These are phyloP conservation scores for Petunia hybrid DNA, from an alignment of 305 asterid genomes.

Conservation along the genomic window DNA sequence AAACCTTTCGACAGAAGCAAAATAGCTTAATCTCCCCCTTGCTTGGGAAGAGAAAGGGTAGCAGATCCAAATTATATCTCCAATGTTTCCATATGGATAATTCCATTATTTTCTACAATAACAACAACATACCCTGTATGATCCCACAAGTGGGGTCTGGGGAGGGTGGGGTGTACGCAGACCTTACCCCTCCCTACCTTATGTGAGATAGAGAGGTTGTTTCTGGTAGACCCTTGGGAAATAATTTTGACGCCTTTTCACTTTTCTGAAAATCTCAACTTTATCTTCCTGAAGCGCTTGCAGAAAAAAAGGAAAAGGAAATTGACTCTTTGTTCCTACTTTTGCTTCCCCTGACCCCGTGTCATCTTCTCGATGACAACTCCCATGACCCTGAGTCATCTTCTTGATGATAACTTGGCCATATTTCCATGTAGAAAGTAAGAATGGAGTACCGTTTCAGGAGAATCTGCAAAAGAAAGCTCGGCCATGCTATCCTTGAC, in stretches of 20 bases:
- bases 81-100: not conserved
- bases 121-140: too few species aligned
- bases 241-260: not conserved
- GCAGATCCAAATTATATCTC: not conserved
- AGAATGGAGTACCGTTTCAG: conserved; percentile 45
- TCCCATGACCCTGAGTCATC: not conserved
- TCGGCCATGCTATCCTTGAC: conserved; percentile 58
- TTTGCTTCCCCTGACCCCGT: not conserved
- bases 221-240: not conserved
- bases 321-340: not conserved
- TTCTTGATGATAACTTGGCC: not conserved
- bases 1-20: not conserved
- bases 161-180: too few species aligned
- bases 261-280: not conserved
- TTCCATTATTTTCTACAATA: not conserved
- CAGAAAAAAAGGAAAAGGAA: not conserved
- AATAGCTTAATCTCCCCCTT: not conserved
- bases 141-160: too few species aligned
- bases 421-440: conserved; percentile 25
- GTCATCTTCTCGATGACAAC: not conserved
- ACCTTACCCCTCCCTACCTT: too few species aligned
- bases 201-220: too few species aligned
- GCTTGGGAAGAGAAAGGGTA: not conserved
- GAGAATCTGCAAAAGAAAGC: conserved; percentile 44
- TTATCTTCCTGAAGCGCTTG: conserved; percentile 4